A percentile compares a stretch with the other conserved stretches of the same genome.
These are phyloP conservation scores for Breynia disticha DNA, from an alignment of 441 rosid genomes.

Conservation along the genomic window DNA sequence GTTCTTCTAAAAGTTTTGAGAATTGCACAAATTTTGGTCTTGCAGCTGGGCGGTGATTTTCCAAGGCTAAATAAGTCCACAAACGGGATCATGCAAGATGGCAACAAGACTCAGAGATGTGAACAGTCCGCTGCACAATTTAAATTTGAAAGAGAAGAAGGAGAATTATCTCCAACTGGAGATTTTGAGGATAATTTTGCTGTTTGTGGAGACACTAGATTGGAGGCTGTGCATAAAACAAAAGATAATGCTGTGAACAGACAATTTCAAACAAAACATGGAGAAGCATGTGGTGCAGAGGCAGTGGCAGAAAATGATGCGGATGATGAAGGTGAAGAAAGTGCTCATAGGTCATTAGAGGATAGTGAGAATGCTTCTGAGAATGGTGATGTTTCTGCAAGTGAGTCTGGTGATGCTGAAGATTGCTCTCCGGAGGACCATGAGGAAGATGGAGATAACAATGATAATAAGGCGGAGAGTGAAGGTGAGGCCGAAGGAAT, in stretches of 20 bases:
- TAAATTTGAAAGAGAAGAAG: conserved; percentile 93
- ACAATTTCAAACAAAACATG: conserved; percentile 41
- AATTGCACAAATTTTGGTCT: conserved; percentile 17
- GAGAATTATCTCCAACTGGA: conserved; percentile 92
- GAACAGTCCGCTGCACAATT: conserved; percentile 43
- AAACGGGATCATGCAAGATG: conserved; percentile 46
- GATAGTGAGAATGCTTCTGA: conserved; percentile 86
- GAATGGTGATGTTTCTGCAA: conserved; percentile 84
- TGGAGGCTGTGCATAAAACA: conserved; percentile 43
- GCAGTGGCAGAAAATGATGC: conserved; percentile 66
- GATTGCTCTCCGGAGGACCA: conserved; percentile 75
- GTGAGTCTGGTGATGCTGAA: conserved; percentile 77
- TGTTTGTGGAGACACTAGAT: conserved; percentile 53
- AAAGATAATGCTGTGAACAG: conserved; percentile 47
- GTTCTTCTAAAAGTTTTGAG: conserved; percentile 9
- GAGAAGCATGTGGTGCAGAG: conserved; percentile 44
- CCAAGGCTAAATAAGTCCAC: conserved; percentile 29
- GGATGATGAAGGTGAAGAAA: conserved; percentile 80
- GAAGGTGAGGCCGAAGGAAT: conserved; percentile 91
- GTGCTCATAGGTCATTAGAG: conserved; percentile 79
- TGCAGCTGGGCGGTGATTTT: conserved; percentile 46
- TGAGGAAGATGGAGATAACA: conserved; percentile 63
- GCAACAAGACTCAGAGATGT: conserved; percentile 38
- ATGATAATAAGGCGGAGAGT: conserved; percentile 79
- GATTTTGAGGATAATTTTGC: conserved; percentile 88